phyloP scores from a whole-genome alignment of 108 stramenopile genomes.

The Licmophora abbreviata region DNA sequence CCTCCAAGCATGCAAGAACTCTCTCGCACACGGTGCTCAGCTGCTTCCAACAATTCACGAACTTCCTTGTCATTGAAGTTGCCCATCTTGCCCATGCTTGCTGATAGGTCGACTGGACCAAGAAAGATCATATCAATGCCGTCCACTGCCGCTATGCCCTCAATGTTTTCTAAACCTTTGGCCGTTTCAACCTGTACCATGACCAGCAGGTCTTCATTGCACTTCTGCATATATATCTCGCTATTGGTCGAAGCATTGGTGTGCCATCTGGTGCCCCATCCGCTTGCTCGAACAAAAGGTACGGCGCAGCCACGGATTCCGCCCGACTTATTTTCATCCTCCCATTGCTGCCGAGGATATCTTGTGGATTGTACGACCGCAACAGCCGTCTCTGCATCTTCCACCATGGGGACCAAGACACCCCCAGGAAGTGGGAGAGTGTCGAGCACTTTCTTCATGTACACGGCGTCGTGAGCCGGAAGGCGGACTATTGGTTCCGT shows the following conservation, averaged over 20 bases:
- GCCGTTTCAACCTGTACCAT: conserved; percentile 22
- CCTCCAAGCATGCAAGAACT: conserved; percentile 15
- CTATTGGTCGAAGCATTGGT: no score
- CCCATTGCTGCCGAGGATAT: no score
- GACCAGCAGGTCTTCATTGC: conserved; percentile 12
- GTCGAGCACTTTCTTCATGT: conserved; percentile 23
- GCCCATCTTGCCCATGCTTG: conserved; percentile 20
- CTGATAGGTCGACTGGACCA: conserved; percentile 25
- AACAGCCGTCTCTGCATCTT: conserved; percentile 13
- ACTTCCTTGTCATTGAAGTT: conserved; percentile 21
- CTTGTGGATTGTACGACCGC: conserved; percentile 12
- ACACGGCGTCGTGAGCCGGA: conserved; percentile 10
- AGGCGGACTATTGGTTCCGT: conserved; percentile 11
- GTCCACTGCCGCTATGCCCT: conserved; percentile 14
- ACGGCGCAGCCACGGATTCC: conserved; percentile 22
- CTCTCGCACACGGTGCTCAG: conserved; percentile 13
- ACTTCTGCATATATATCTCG: conserved; percentile 10
- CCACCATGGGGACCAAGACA: conserved; percentile 29
- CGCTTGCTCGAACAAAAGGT: conserved; percentile 21
- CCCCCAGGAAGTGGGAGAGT: conserved; percentile 19
- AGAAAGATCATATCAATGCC: conserved; percentile 25
- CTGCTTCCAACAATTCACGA: conserved; percentile 6
- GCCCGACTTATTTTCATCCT: no score
- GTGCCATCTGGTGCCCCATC: conserved; percentile 14
- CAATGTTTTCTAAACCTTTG: conserved; percentile 12